phyloP scores from a whole-genome alignment of 140 eudicot genomes.

The Stevia rebaudiana region DNA sequence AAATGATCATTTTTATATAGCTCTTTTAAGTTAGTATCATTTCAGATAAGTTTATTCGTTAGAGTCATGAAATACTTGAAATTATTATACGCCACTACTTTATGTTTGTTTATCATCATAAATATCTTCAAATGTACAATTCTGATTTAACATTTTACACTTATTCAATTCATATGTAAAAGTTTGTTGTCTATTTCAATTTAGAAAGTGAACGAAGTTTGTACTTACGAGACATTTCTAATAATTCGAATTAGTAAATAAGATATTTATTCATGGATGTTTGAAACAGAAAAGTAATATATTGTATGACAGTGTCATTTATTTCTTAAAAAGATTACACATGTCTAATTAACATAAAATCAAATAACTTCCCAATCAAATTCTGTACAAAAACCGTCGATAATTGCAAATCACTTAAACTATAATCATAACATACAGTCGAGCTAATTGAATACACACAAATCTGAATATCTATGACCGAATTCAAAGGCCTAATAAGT shows the following conservation, averaged over 20 bases:
- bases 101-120: too few relatives aligned
- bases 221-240: not conserved
- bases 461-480: conserved; percentile 19
- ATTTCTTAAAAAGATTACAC: not conserved
- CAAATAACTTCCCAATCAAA: conserved; percentile 9
- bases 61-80: too few relatives aligned
- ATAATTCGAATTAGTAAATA: too few relatives aligned
- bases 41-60: too few relatives aligned
- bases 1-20: too few relatives aligned
- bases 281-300: not conserved
- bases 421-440: conserved; percentile 21
- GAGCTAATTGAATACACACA: conserved; percentile 20
- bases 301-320: not conserved
- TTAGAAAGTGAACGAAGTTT: not conserved
- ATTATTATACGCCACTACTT: too few relatives aligned
- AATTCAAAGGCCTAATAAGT: conserved; percentile 8
- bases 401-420: conserved; percentile 10
- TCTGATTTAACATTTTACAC: too few relatives aligned
- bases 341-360: conserved; percentile 5
- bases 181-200: not conserved
- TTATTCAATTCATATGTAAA: too few relatives aligned
- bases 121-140: too few relatives aligned
- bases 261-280: not conserved
- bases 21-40: too few relatives aligned
- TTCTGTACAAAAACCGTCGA: not conserved